A percentile compares a stretch with the other conserved stretches of the same genome.
phyloP scores from a whole-genome alignment of 2,329 filamentous ascomycete species.

The Volutella citrinella region DNA sequence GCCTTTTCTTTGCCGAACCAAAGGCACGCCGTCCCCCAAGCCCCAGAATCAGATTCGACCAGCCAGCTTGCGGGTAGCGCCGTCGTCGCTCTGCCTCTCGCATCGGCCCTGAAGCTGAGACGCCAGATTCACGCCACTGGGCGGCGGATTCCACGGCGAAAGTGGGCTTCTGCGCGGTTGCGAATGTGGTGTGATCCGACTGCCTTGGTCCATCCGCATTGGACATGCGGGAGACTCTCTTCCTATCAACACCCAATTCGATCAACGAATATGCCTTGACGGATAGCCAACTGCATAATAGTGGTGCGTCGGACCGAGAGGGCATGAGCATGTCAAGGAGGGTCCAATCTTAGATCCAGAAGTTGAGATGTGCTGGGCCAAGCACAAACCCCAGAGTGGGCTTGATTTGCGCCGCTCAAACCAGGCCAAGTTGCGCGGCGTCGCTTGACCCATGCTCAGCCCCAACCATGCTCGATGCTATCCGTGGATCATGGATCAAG shows the following conservation, averaged over 20 bases:
- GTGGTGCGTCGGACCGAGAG: conserved; percentile 11
- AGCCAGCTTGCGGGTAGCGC: too few species aligned
- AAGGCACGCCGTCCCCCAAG: too few species aligned
- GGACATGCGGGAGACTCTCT: conserved; percentile 10
- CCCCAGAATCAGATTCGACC: conserved; percentile 13
- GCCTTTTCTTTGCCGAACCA: conserved; percentile 12
- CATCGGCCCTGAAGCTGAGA: conserved; percentile 15
- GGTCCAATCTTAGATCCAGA: conserved; percentile 23
- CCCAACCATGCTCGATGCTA: conserved; percentile 3
- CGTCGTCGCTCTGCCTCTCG: conserved; percentile 17
- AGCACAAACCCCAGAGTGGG: too few species aligned
- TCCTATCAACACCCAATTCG: conserved; percentile 19
- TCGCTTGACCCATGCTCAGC: conserved; percentile 1
- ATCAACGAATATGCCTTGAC: conserved; percentile 11
- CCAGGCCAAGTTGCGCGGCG: conserved; percentile 14
- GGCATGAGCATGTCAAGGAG: conserved; percentile 10
- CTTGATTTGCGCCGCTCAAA: conserved; percentile 14
- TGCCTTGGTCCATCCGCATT: conserved; percentile 17
- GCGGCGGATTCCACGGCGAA: conserved; percentile 15
- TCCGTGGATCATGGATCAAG: conserved; percentile 16
- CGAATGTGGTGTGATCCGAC: conserved; percentile 24
- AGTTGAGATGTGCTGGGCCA: conserved; percentile 14
- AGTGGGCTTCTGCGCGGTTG: too few species aligned
- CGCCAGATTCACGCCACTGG: conserved; percentile 16
- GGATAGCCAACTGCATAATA: conserved; percentile 23